A percentile compares a stretch with the other conserved stretches of the same genome.
Evolutionary conservation across 78 protist species (phyloP).

Genomic region (slime mould (Dictyostelium discoideum)): DNA sequence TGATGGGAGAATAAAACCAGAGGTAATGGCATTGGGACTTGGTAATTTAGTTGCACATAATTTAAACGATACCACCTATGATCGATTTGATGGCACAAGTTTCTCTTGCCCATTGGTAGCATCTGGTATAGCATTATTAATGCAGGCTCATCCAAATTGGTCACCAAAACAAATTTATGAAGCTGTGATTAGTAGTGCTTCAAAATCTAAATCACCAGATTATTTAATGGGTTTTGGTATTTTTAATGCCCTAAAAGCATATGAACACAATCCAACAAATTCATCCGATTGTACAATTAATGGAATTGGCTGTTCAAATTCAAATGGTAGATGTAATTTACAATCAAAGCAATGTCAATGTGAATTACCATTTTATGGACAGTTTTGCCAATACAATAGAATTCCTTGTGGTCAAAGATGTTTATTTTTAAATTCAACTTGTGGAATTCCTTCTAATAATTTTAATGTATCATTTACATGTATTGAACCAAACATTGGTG

Average conservation of each 20-base stretch:
- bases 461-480: not conserved
- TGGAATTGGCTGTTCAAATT: not conserved
- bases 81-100: slow-evolving; percentile 46
- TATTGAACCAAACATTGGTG: not conserved
- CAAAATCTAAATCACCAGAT: not conserved
- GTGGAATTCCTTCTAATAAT: not conserved
- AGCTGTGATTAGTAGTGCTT: slow-evolving; percentile 39
- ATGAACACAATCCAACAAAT: not conserved
- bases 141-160: slow-evolving; percentile 70
- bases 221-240: slow-evolving; percentile 40
- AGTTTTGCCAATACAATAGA: slow-evolving; percentile 10
- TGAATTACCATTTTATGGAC: slow-evolving; percentile 4
- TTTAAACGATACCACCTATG: not conserved
- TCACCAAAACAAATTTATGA: slow-evolving; percentile 29
- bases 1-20: slow-evolving; percentile 78
- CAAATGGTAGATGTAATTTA: not conserved
- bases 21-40: slow-evolving; percentile 39
- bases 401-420: slow-evolving; percentile 24
- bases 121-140: slow-evolving; percentile 57
- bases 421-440: not conserved
- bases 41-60: slow-evolving; percentile 20
- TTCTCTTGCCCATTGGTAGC: slow-evolving; percentile 73
- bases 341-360: not conserved
- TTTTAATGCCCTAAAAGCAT: slow-evolving; percentile 18
- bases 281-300: not conserved